Conservation (phyloP, 2,329 filamentous ascomycete species). For the Ilyonectria sp. region DNA sequence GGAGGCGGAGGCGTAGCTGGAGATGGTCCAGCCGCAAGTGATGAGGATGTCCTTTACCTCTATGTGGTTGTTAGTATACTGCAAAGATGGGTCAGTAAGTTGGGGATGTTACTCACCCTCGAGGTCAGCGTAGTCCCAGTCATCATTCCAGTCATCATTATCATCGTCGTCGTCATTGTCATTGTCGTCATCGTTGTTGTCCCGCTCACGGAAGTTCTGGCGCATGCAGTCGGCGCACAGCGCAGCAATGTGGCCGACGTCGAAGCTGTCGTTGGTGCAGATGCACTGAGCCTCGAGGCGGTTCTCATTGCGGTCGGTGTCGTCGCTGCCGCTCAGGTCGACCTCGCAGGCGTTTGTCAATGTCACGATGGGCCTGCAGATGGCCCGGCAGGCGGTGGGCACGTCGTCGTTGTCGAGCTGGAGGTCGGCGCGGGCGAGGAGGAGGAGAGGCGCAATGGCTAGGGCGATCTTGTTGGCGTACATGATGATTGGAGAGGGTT, state of each 20-base stretch:
- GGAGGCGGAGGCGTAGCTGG: constrained; percentile 48
- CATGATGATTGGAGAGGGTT: constrained; percentile 40
- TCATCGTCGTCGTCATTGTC: constrained; percentile 36
- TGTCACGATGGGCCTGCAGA: constrained; percentile 55
- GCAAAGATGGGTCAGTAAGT: not conserved
- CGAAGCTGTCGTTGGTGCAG: constrained; percentile 59
- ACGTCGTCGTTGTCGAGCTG: constrained; percentile 54
- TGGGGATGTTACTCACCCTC: constrained; percentile 36
- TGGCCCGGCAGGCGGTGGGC: constrained; percentile 52
- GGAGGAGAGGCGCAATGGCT: constrained; percentile 48
- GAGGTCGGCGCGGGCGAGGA: constrained; percentile 52
- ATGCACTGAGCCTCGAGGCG: constrained; percentile 57
- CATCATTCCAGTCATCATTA: constrained; percentile 33
- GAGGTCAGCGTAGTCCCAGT: constrained; percentile 37
- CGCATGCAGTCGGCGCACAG: constrained; percentile 57
- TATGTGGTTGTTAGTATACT: constrained; percentile 25
- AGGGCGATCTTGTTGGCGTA: constrained; percentile 49
- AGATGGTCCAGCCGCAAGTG: constrained; percentile 54
- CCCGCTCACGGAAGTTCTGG: constrained; percentile 46
- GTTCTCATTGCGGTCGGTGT: constrained; percentile 52
- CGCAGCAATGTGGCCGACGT: constrained; percentile 54
- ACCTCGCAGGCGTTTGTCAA: constrained; percentile 56
- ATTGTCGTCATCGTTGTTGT: constrained; percentile 41
- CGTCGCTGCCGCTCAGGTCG: constrained; percentile 46
- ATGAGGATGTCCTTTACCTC: constrained; percentile 55